A percentile compares a stretch with the other conserved stretches of the same genome.
These are phyloP conservation scores for Rugonectria rugulosa DNA, from an alignment of 2,329 filamentous ascomycete species.

Conservation along the genomic window DNA sequence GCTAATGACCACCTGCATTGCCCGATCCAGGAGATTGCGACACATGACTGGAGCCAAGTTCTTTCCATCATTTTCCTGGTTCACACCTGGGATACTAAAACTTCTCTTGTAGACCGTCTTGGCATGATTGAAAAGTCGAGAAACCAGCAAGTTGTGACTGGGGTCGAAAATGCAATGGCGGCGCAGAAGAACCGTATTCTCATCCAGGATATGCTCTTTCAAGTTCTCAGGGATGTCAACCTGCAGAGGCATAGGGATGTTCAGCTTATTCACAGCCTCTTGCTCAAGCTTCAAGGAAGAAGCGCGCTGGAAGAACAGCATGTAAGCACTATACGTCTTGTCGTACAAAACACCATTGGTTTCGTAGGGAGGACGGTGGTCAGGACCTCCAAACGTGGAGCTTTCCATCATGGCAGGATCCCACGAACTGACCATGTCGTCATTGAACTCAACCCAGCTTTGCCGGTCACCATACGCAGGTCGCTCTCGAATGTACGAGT, in stretches of 20 bases:
- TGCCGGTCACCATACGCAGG: slow-evolving; percentile 58
- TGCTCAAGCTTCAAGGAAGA: slow-evolving; percentile 67
- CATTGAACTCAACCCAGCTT: slow-evolving; percentile 92
- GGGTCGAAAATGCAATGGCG: slow-evolving; percentile 83
- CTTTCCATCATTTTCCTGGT: slow-evolving; percentile 18
- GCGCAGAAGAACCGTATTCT: slow-evolving; percentile 78
- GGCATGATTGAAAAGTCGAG: slow-evolving; percentile 65
- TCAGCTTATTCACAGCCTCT: slow-evolving; percentile 48
- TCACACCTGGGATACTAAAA: background rate
- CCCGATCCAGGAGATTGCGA: slow-evolving; percentile 52
- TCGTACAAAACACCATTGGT: slow-evolving; percentile 58
- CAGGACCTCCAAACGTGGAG: slow-evolving; percentile 80
- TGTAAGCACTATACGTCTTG: slow-evolving; percentile 90
- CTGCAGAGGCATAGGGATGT: slow-evolving; percentile 46
- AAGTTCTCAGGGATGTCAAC: slow-evolving; percentile 55
- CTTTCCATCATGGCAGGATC: slow-evolving; percentile 76
- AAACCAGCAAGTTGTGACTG: slow-evolving; percentile 72
- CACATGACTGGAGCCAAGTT: slow-evolving; percentile 7
- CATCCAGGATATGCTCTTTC: slow-evolving; percentile 68
- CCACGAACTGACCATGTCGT: slow-evolving; percentile 81
- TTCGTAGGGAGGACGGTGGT: slow-evolving; percentile 59
- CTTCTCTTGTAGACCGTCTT: slow-evolving; percentile 52
- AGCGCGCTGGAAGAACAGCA: slow-evolving; percentile 93
- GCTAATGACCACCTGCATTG: slow-evolving; percentile 63
- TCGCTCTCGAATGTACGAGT: slow-evolving; percentile 90